These are phyloP conservation scores for Colletotrichum sp. DNA, from an alignment of 2,329 filamentous ascomycete genomes.

Conservation along the genomic window DNA sequence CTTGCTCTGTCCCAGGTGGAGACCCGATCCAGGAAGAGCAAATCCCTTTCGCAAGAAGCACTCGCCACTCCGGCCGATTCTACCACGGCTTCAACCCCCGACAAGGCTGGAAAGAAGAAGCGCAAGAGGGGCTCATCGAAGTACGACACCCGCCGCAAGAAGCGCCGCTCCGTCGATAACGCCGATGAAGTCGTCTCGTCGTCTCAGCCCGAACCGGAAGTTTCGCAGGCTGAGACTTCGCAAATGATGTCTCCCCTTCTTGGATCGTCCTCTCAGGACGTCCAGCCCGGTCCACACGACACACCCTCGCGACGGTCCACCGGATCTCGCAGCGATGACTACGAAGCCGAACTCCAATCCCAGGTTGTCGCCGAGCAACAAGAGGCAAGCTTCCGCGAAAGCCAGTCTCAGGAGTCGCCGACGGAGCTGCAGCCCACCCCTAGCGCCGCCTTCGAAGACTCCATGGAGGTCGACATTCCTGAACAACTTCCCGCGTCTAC, in stretches of 20 bases:
- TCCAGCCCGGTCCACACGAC: background rate
- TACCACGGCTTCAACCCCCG: conserved; percentile 23
- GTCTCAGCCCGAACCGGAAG: background rate
- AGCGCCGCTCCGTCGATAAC: conserved; percentile 24
- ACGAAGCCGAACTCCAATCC: conserved; percentile 46
- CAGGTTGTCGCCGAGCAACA: conserved; percentile 45
- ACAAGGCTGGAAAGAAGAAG: conserved; percentile 26
- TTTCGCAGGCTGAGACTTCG: background rate
- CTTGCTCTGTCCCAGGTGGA: conserved; percentile 7
- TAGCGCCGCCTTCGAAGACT: conserved; percentile 20
- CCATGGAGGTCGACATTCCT: conserved; percentile 20
- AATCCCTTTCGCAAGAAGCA: conserved; percentile 7
- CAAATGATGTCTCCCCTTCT: background rate
- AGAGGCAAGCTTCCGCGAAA: conserved; percentile 36
- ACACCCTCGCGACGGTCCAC: conserved; percentile 2
- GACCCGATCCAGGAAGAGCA: background rate
- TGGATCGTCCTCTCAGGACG: background rate
- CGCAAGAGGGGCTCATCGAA: conserved; percentile 32
- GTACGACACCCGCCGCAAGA: conserved; percentile 27
- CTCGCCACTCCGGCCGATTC: conserved; percentile 18
- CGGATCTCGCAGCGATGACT: conserved; percentile 27
- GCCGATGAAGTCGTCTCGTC: background rate
- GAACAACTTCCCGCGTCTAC: background rate
- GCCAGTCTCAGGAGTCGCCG: conserved; percentile 28
- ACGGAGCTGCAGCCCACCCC: conserved; percentile 15